Evolutionary conservation across 2,329 filamentous ascomycete species (phyloP), one percentile per base, ranked within the genome.

Genomic region (Chaetomium sp.): DNA sequence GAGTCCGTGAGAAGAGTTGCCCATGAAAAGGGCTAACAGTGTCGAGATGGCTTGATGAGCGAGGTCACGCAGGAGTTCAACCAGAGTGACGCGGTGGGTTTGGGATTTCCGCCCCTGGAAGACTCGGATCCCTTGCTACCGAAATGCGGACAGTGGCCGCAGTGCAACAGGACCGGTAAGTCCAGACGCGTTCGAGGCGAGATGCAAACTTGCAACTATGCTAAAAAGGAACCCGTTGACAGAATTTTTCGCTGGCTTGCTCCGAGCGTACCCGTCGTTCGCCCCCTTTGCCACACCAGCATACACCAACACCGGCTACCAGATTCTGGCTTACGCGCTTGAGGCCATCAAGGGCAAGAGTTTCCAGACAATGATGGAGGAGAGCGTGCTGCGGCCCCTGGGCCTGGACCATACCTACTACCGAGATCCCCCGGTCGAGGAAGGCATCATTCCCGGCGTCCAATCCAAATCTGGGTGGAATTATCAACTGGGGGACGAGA

Each of bases 261-360:
- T 72, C 10, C 70, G 71, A n/a, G 70, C 73, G 6, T 69, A 72
- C 59, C 78, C 77, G 0, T 68, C 75, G 6, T 77, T 75, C 59
- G 69, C 75, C 4, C 70, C 75, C 1, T 74, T 70, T 13, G 67
- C 72, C 29, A 73, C 74, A 1, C 76, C 77, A 0, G 73, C 73
- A 8, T 71, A 71, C 65, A 70, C 75, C 57, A 79, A 80, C 67
- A 68, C 74, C 1, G 78, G 74, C 7, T 79, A 71, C 63, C 71
- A 74, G 57, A 72, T 79, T 38, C 70, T 79, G 4, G 71, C 72
- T 2, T 79, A 78, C 61, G 78, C 75, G 7, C 72, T 78, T n/a
- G 75, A 79, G 65, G 70, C 69, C 57, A 79, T 80, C 65, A 79
- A 76, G 1, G 75, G 75, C 8, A 72, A 70, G 23, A 60, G 69